Percentiles rank a stretch among this genome's conserved stretches.
Conservation (phyloP, 163 green algal genomes). For the Coccomyxa subellipsoidea region DNA sequence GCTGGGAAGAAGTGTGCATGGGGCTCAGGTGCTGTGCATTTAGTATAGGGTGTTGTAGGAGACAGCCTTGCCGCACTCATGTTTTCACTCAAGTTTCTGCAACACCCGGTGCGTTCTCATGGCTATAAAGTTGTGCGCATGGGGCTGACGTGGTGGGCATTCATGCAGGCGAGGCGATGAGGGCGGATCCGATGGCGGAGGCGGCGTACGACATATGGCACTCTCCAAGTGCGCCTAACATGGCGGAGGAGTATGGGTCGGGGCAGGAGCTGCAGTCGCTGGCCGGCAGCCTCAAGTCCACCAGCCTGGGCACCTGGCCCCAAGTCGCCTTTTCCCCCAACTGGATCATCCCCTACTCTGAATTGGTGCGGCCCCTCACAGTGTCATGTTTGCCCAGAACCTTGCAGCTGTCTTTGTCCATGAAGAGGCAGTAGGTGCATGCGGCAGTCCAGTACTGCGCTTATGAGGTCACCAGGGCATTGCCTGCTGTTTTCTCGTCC, state of each 20-base stretch:
- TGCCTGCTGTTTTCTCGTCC: too few species aligned
- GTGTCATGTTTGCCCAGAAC: neutral
- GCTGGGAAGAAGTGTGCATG: too few species aligned
- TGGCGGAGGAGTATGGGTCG: neutral
- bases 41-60: too few species aligned
- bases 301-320: neutral
- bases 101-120: neutral
- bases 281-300: neutral
- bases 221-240: neutral
- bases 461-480: too few species aligned
- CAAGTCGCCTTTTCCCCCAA: slow-evolving; percentile 8
- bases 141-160: too few species aligned
- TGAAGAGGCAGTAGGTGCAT: too few species aligned
- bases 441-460: too few species aligned
- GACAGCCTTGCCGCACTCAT: too few species aligned
- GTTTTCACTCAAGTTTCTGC: too few species aligned
- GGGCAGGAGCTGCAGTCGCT: neutral
- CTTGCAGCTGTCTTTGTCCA: too few species aligned
- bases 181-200: neutral
- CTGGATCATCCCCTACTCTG: slow-evolving; percentile 49
- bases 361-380: slow-evolving; percentile 25
- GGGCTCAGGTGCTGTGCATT: too few species aligned
- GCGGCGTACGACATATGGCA: neutral
- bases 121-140: neutral
- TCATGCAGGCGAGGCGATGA: neutral